These are phyloP conservation scores for Hansfordia pulvinata DNA, from an alignment of 2,329 filamentous ascomycete species.

Conservation along the genomic window DNA sequence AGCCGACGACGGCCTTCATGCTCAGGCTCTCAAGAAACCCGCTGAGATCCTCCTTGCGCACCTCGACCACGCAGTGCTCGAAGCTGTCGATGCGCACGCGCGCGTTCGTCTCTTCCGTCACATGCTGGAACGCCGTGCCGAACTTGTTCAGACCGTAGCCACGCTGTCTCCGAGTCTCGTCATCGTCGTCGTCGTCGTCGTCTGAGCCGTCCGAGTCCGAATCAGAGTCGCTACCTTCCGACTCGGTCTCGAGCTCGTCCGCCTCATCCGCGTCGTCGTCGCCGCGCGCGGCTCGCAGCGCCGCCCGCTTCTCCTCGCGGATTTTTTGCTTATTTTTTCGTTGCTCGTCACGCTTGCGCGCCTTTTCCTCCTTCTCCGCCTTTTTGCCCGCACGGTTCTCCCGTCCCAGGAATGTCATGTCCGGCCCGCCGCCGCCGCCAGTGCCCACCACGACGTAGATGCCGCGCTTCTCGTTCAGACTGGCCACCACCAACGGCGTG, in stretches of 20 bases:
- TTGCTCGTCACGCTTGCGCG: slow-evolving; percentile 46
- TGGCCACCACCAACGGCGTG: slow-evolving; percentile 80
- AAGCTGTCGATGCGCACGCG: slow-evolving; percentile 90
- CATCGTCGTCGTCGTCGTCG: slow-evolving; percentile 37
- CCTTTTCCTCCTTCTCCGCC: slow-evolving; percentile 49
- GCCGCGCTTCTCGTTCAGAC: slow-evolving; percentile 73
- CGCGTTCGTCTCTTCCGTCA: slow-evolving; percentile 81
- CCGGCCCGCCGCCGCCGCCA: slow-evolving; percentile 70
- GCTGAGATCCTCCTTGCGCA: slow-evolving; percentile 87
- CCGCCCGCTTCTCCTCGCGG: slow-evolving; percentile 47
- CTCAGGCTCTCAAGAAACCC: slow-evolving; percentile 87
- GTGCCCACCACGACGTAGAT: slow-evolving; percentile 91
- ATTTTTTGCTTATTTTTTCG: slow-evolving; percentile 41
- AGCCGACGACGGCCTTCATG: slow-evolving; percentile 72
- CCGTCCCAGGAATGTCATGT: slow-evolving; percentile 54
- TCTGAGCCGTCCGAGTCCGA: slow-evolving; percentile 31
- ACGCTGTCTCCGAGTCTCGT: slow-evolving; percentile 38
- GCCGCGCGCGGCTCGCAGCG: slow-evolving; percentile 33
- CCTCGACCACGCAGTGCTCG: slow-evolving; percentile 93
- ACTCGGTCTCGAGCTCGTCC: slow-evolving; percentile 31
- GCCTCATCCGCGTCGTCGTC: slow-evolving; percentile 37
- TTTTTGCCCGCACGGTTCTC: slow-evolving; percentile 50
- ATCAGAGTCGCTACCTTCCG: slow-evolving; percentile 39
- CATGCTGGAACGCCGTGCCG: slow-evolving; percentile 89
- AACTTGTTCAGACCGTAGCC: slow-evolving; percentile 79